Evolutionary conservation across 352 stramenopile species (phyloP).

Genomic region (Phytophthora sansomeana): DNA sequence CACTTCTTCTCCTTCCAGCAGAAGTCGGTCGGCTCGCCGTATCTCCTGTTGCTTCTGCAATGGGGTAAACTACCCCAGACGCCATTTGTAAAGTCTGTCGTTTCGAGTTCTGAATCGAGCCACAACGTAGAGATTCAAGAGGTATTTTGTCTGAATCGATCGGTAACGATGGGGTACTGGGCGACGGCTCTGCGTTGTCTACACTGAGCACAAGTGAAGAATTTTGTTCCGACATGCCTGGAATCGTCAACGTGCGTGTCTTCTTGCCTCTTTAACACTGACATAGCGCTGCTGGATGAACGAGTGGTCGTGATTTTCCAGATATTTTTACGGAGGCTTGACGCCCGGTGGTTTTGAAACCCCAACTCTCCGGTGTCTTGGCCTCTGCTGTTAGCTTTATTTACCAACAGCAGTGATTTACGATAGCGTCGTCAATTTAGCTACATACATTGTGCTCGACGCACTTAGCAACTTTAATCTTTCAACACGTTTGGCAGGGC

Average conservation of each 20-base stretch:
- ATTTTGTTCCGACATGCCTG: background rate
- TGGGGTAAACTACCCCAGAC: conserved; percentile 12
- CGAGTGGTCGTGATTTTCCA: too few species aligned
- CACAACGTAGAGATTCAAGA: background rate
- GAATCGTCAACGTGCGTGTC: too few species aligned
- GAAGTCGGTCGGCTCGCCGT: background rate
- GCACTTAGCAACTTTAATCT: too few species aligned
- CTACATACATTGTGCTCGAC: too few species aligned
- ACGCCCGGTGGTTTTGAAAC: too few species aligned
- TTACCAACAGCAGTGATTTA: too few species aligned
- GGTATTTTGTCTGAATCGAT: background rate
- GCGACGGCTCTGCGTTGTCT: background rate
- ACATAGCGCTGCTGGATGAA: background rate
- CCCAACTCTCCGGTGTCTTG: too few species aligned
- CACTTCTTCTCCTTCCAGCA: conserved; percentile 18
- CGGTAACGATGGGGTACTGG: background rate
- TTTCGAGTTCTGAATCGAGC: conserved; percentile 2
- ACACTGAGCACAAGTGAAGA: conserved; percentile 1
- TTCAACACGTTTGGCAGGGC: too few species aligned
- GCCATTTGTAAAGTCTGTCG: conserved; percentile 8
- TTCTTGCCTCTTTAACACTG: background rate
- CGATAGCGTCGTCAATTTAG: too few species aligned
- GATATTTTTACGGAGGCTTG: too few species aligned
- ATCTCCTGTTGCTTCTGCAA: conserved; percentile 13
- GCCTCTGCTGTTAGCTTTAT: too few species aligned